These are phyloP conservation scores for Diaporthe sp. DNA, from an alignment of 2,329 filamentous ascomycete genomes.

Conservation along the genomic window DNA sequence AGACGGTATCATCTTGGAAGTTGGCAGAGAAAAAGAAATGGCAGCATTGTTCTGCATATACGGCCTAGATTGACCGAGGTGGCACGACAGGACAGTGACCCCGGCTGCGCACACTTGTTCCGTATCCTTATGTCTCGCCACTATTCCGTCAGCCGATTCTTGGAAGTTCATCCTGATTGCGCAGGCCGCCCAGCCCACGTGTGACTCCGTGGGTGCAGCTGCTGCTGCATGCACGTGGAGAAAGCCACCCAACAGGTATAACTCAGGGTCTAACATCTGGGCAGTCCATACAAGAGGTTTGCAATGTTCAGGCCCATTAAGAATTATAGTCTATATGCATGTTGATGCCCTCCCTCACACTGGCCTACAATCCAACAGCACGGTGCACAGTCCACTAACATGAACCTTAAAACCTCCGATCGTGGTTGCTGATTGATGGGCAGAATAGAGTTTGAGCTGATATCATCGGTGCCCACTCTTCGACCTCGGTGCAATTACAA, in stretches of 20 bases:
- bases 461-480: slow-evolving; percentile 22
- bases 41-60: slow-evolving; percentile 2
- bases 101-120: not conserved
- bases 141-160: slow-evolving; percentile 5
- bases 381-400: slow-evolving; percentile 17
- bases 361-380: not conserved
- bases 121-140: slow-evolving; percentile 7
- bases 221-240: slow-evolving; percentile 21
- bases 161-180: slow-evolving; percentile 25
- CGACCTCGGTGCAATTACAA: slow-evolving; percentile 29
- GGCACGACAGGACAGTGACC: not conserved
- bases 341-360: not conserved
- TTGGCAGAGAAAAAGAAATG: not conserved
- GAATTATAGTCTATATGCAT: not conserved
- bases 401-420: not conserved
- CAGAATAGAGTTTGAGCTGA: slow-evolving; percentile 23
- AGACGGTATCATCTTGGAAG: not conserved
- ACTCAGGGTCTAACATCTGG: not conserved
- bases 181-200: slow-evolving; percentile 14
- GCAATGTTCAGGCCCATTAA: not conserved
- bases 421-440: not conserved
- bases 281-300: not conserved
- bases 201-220: slow-evolving; percentile 13
- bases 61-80: slow-evolving; percentile 2
- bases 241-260: not conserved